A percentile compares a stretch with the other conserved stretches of the same genome.
Conservation (phyloP, 1,139 yeast species). For the Zygosaccharomyces sapae region DNA sequence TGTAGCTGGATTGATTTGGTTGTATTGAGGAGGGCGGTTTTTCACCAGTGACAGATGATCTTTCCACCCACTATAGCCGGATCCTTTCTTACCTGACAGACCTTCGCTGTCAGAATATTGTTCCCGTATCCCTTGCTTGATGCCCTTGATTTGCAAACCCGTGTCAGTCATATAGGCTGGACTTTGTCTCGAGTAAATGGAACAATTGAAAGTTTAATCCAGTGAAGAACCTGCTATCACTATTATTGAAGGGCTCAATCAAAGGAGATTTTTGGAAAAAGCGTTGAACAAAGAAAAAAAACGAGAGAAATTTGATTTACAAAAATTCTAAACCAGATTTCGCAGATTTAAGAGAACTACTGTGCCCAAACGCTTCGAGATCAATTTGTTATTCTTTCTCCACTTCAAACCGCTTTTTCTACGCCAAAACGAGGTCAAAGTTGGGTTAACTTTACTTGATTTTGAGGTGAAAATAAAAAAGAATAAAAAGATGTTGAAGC, state of each 20-base stretch:
- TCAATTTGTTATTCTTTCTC: neutral
- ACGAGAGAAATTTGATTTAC: neutral
- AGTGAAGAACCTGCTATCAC: slow-evolving; percentile 1
- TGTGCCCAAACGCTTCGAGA: neutral
- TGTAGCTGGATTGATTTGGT: slow-evolving; percentile 17
- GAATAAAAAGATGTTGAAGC: neutral
- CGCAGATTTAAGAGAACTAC: neutral
- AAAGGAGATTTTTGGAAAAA: neutral
- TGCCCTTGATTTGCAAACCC: slow-evolving; percentile 23
- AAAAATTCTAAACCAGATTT: neutral
- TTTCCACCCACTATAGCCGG: slow-evolving; percentile 27
- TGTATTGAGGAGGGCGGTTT: slow-evolving; percentile 19
- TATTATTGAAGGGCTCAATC: slow-evolving; percentile 1
- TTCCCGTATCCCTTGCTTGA: slow-evolving; percentile 19
- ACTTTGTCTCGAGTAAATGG: neutral
- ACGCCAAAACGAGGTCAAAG: slow-evolving; percentile 1
- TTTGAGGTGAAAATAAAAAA: neutral
- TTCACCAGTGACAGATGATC: slow-evolving; percentile 23
- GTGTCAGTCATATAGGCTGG: slow-evolving; percentile 18
- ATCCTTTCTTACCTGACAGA: slow-evolving; percentile 8
- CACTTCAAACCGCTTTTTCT: neutral
- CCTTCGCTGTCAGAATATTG: slow-evolving; percentile 16
- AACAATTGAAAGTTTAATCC: slow-evolving; percentile 1
- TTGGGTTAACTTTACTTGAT: slow-evolving; percentile 5
- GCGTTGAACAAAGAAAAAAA: neutral